Conservation (phyloP, 345 rosid species). For the Diplotaxis tenuifolia region DNA sequence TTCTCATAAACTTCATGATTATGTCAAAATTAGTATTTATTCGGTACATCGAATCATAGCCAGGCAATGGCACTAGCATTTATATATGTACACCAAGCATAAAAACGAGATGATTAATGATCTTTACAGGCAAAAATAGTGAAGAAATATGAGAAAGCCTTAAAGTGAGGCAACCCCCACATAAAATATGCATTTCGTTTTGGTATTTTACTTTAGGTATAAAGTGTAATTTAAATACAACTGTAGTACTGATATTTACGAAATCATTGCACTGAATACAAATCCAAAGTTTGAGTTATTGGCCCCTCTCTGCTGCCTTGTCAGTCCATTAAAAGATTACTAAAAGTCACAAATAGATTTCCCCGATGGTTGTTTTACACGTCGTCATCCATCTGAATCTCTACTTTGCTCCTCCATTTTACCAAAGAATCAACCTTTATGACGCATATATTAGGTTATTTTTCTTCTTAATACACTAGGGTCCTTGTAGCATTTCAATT, state of each 20-base stretch:
- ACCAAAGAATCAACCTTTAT: conserved; percentile 25
- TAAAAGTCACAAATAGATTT: not conserved
- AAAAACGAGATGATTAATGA: conserved; percentile 14
- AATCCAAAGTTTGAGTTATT: conserved; percentile 23
- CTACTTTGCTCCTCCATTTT: conserved; percentile 12
- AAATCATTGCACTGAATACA: conserved; percentile 33
- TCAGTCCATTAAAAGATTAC: conserved; percentile 30
- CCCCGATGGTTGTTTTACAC: conserved; percentile 8
- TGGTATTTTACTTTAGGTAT: conserved; percentile 26
- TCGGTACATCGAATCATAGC: not conserved
- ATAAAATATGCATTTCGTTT: conserved; percentile 33
- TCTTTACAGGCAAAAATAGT: not conserved
- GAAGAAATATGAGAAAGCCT: conserved; percentile 10
- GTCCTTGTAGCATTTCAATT: not conserved
- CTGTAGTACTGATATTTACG: not conserved
- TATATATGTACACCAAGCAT: not conserved
- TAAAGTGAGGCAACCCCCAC: conserved; percentile 22
- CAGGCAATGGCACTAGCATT: not conserved
- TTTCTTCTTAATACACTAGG: not conserved
- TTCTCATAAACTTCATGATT: conserved; percentile 5
- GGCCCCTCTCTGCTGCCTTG: conserved; percentile 18
- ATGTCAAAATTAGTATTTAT: not conserved
- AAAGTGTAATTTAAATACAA: conserved; percentile 2
- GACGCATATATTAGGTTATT: not conserved
- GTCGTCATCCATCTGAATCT: conserved; percentile 5